A percentile compares a stretch with the other conserved stretches of the same genome.
Conservation (phyloP, 2,329 filamentous ascomycete species). For the Cordyceps pruinosa region DNA sequence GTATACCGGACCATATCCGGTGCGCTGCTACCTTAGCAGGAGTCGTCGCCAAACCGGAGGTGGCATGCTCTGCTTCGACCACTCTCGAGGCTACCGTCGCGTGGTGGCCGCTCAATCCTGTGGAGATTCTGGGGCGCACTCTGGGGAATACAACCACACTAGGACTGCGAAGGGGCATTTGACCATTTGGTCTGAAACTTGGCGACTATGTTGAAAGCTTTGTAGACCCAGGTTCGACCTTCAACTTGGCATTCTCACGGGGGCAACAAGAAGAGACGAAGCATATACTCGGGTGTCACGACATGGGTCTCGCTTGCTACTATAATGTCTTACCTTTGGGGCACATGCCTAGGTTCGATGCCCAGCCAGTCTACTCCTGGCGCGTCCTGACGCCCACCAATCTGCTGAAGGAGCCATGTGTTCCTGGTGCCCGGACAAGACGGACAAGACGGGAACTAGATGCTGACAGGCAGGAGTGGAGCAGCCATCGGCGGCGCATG, state of each 20-base stretch:
- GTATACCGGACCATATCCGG: neutral
- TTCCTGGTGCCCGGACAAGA: neutral
- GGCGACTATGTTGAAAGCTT: neutral
- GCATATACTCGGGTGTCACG: neutral
- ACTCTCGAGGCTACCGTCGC: neutral
- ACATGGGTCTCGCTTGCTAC: neutral
- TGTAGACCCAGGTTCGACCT: neutral
- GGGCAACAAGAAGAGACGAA: neutral
- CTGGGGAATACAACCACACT: constrained; percentile 4
- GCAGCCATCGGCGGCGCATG: neutral
- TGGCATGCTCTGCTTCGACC: neutral
- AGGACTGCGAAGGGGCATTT: neutral
- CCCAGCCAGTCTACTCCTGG: neutral
- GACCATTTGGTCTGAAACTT: neutral
- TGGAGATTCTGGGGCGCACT: neutral
- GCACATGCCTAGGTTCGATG: neutral
- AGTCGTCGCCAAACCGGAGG: neutral
- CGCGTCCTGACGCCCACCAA: neutral
- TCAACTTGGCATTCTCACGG: neutral
- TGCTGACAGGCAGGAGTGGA: constrained; percentile 5
- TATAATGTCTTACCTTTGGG: too few relatives aligned
- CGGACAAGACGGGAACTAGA: constrained; percentile 1
- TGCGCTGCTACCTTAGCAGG: neutral
- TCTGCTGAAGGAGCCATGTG: neutral
- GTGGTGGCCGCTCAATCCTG: neutral